Percentiles rank a stretch among this genome's conserved stretches.
phyloP scores from a whole-genome alignment of 768 basidiomycete genomes.

The Mycena indigotica region DNA sequence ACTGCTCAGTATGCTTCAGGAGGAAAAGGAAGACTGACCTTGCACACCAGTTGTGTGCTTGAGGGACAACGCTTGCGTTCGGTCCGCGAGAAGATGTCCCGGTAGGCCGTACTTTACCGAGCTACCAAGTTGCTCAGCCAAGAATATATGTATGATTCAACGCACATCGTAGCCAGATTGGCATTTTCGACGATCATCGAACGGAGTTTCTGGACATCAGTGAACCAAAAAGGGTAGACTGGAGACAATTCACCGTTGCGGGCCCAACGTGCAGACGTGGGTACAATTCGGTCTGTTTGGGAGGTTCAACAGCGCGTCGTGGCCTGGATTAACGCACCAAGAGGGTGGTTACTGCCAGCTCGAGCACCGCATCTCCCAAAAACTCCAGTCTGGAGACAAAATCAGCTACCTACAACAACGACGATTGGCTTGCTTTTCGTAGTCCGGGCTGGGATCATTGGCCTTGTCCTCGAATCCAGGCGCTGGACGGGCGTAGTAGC shows the following conservation, averaged over 20 bases:
- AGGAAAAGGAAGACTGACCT: conserved; percentile 45
- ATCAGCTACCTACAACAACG: not conserved
- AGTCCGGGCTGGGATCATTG: conserved; percentile 76
- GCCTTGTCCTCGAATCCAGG: conserved; percentile 76
- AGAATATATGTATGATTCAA: conserved; percentile 7
- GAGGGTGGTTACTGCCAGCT: conserved; percentile 65
- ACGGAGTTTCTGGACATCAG: conserved; percentile 65
- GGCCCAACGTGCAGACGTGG: conserved; percentile 77
- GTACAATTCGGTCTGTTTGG: conserved; percentile 44
- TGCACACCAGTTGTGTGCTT: conserved; percentile 71
- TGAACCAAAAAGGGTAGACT: conserved; percentile 8
- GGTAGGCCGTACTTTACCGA: conserved; percentile 68
- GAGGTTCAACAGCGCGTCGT: not conserved
- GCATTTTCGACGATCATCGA: conserved; percentile 74
- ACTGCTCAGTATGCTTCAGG: conserved; percentile 5
- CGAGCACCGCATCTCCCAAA: conserved; percentile 74
- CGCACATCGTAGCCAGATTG: conserved; percentile 72
- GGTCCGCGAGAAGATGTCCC: conserved; percentile 62
- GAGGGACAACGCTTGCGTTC: conserved; percentile 72
- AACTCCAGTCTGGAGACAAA: conserved; percentile 61
- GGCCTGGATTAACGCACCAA: conserved; percentile 38
- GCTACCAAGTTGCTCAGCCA: conserved; percentile 35
- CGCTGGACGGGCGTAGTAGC: conserved; percentile 66
- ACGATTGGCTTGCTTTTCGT: conserved; percentile 62
- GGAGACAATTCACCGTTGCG: conserved; percentile 56